These are phyloP conservation scores for Myxozyma sirexii DNA, from an alignment of 805 yeast species.

Conservation along the genomic window DNA sequence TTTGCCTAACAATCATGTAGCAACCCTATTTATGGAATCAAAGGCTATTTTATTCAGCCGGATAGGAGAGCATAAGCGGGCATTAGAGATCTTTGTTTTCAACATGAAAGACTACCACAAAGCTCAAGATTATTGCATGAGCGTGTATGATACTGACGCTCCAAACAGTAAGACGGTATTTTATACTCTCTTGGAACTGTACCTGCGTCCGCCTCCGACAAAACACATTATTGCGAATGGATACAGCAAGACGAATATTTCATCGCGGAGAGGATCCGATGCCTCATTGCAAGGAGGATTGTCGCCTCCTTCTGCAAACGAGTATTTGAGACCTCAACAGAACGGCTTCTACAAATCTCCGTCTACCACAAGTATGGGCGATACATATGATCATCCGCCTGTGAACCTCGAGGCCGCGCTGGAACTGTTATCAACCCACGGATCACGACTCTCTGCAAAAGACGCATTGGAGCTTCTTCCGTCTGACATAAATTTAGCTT, in stretches of 20 bases:
- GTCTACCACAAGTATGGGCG: slow-evolving; percentile 4
- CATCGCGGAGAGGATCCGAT: slow-evolving; percentile 12
- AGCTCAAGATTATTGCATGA: slow-evolving; percentile 65
- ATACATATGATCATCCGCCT: slow-evolving; percentile 11
- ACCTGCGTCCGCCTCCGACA: slow-evolving; percentile 37
- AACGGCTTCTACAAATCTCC: slow-evolving; percentile 3
- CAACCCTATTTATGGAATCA: slow-evolving; percentile 44
- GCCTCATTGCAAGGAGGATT: not conserved
- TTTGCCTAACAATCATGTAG: not conserved
- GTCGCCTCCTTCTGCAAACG: slow-evolving; percentile 3
- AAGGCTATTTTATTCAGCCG: slow-evolving; percentile 61
- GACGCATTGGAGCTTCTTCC: slow-evolving; percentile 59
- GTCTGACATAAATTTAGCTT: slow-evolving; percentile 48
- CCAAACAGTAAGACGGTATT: slow-evolving; percentile 49
- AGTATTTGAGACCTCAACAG: slow-evolving; percentile 3
- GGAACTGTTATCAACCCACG: slow-evolving; percentile 49
- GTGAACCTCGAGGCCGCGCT: slow-evolving; percentile 47
- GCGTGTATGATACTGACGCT: slow-evolving; percentile 47
- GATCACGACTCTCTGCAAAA: slow-evolving; percentile 51
- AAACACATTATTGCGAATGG: not conserved
- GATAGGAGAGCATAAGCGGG: slow-evolving; percentile 62
- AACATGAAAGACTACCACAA: slow-evolving; percentile 57
- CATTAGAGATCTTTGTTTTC: slow-evolving; percentile 62
- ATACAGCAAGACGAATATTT: not conserved
- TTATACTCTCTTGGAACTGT: slow-evolving; percentile 52